Evolutionary conservation across 2,329 filamentous ascomycete species (phyloP), one percentile per base, ranked within the genome.

Genomic region (Fusarium succisae): DNA sequence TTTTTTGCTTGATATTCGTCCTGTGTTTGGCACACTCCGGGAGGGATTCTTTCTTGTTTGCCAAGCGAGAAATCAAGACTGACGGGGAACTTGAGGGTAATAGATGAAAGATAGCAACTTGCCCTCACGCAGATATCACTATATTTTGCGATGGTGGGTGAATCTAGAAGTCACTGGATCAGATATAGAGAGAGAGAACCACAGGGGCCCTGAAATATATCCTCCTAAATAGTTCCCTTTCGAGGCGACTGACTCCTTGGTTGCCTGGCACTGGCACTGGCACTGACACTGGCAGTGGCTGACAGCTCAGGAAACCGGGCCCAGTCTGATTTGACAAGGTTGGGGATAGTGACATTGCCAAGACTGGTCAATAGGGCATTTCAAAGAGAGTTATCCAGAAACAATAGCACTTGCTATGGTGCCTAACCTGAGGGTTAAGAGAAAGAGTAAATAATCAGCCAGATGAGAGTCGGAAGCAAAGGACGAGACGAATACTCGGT

Each of bases 251-350:
- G 41, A n/a, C 39, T 38, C 22, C 48, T 50, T 18, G 24, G 53
- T 22, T 70, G 45, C 53, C 59, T 70, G 13, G 59, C 67, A 70
- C 67, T 66, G 61, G 15, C 63, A 28, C 51, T 66, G 45, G 1
- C 47, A 51, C 47, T 51, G 62, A 5, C 64, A 44, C 15, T 65
- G 67, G 18, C 59, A 56, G 32, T 54, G 24, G 24, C 41, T 30
- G 37, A 38, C 47, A 28, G 43, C n/a, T 37, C 14, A 38, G 11
- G 51, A 28, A 30, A 28, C 24, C 35, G 8, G 51, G 37, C 38
- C 26, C 37, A 12, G 35, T 15, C 51, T 55, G 20, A 30, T 28
- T 28, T 15, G 39, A 28, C 35, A 41, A 55, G 26, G 37, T 9
- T 28, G 24, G 26, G 17, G 9, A 54, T 18, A 55, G 15, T 11